Evolutionary conservation across 371 early-diverging fungal genomes (phyloP).

Genomic region (Coemansia sp.): DNA sequence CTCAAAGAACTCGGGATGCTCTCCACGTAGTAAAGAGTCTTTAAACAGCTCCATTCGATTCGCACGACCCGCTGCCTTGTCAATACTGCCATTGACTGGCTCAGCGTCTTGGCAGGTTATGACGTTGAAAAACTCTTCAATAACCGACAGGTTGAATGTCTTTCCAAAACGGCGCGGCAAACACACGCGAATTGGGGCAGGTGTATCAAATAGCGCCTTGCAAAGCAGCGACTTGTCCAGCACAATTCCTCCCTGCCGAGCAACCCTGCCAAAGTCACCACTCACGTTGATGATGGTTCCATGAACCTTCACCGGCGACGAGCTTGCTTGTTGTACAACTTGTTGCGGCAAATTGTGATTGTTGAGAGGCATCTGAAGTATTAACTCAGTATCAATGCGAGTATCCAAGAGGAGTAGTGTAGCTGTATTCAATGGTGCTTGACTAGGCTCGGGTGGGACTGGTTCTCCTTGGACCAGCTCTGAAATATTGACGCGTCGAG

Average conservation of each 20-base stretch:
- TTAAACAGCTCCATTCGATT: slow-evolving; percentile 9
- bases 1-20: slow-evolving; percentile 1
- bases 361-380: background rate
- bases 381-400: too few relatives aligned
- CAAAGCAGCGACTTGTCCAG: slow-evolving; percentile 16
- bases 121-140: slow-evolving; percentile 22
- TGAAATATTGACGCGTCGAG: too few relatives aligned
- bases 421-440: too few relatives aligned
- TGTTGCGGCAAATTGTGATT: background rate
- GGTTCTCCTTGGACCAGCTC: too few relatives aligned
- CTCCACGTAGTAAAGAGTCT: background rate
- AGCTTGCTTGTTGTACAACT: background rate
- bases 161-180: slow-evolving; percentile 24
- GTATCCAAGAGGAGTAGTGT: too few relatives aligned
- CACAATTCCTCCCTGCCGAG: background rate
- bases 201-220: slow-evolving; percentile 3
- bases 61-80: background rate
- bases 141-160: slow-evolving; percentile 14
- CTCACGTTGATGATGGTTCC: background rate
- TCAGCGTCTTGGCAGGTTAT: background rate
- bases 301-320: background rate
- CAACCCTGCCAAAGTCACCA: background rate
- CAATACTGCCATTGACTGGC: background rate
- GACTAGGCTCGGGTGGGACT: too few relatives aligned
- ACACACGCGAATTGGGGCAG: background rate